Conservation (phyloP, 2,329 filamentous ascomycete genomes). For the Fusarium proliferatum region DNA sequence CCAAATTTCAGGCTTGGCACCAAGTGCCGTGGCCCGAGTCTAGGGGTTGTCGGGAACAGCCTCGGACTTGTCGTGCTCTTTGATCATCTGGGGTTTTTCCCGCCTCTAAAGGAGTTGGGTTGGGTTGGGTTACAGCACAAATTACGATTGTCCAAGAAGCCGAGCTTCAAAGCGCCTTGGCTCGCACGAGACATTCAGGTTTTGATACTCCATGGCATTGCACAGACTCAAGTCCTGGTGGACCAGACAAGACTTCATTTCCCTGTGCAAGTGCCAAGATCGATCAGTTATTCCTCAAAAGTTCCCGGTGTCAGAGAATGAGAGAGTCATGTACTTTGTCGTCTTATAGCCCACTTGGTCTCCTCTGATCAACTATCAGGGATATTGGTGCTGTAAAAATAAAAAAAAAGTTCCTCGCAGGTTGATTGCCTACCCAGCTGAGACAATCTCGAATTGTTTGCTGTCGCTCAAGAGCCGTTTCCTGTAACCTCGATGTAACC, state of each 20-base stretch:
- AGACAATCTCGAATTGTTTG: constrained; percentile 41
- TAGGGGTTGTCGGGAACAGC: constrained; percentile 30
- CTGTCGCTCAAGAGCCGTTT: constrained; percentile 43
- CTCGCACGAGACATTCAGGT: constrained; percentile 17
- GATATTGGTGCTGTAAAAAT: neutral
- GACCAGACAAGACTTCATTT: constrained; percentile 9
- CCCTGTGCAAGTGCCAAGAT: constrained; percentile 17
- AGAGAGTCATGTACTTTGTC: constrained; percentile 22
- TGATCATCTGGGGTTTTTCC: neutral
- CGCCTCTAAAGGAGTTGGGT: constrained; percentile 11
- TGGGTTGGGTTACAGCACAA: constrained; percentile 5
- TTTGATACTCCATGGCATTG: neutral
- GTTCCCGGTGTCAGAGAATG: neutral
- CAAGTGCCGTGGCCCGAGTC: constrained; percentile 48
- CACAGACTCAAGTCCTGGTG: constrained; percentile 6
- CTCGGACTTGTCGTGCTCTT: constrained; percentile 11
- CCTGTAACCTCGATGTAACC: constrained; percentile 33
- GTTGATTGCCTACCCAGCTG: constrained; percentile 5
- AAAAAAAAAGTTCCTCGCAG: constrained; percentile 1
- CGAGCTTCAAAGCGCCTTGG: constrained; percentile 14
- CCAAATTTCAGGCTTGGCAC: constrained; percentile 41
- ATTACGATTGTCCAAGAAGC: constrained; percentile 10
- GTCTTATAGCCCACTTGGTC: constrained; percentile 12
- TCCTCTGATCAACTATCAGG: neutral
- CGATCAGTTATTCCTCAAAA: constrained; percentile 13